Base-by-base conservation (phyloP, 2,329 filamentous ascomycete genomes). In the Claviceps arundinis region DNA sequence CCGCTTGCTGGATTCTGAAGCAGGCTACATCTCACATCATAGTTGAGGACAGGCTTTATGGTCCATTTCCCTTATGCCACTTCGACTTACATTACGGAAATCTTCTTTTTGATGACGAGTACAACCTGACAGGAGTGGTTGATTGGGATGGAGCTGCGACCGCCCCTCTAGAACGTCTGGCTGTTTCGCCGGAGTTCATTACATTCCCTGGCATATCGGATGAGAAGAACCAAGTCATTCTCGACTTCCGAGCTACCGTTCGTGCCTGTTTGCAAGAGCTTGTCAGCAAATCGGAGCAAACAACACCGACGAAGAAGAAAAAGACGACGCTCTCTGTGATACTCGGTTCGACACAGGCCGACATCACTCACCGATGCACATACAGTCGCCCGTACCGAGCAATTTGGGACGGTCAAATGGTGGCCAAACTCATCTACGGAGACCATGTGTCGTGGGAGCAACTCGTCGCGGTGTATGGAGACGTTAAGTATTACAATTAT, bases 81-180 rank as follows among this genome's bases (percentile, higher is more conserved):
- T 46, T 54, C 40, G 52, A 51, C 52, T 45, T 49, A 4, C 49
- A 54, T 48, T 50, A 48, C n/a, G 49, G 52, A 48, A 54, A 54
- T 30, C 52, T 51, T 48, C 52, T 51, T 8, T 54, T 54, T 40
- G 52, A 51, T 34, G 51, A 52, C 22, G n/a, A 52, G 17, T 52
- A 50, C 26, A 49, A 52, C 22, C n/a, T 52, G 11, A 50, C 46
- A 34, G 51, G 51, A 22, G 51, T 52, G 22, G 22, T 52, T 30
- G 51, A 48, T 30, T 52, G 51, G 51, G 49, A 38, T 37, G 19
- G 22, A 13, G 30, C 51, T 22, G 51, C 51, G n/a, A 50, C 46
- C 13, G 48, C 48, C 13, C 48, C 48, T 24, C 45, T 54, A 4
- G 48, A 54, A n/a, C 52, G 52, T 44, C 16, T 54, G 37, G 52